These are phyloP conservation scores for Fusarium succisae DNA, from an alignment of 2,329 filamentous ascomycete genomes.

Conservation along the genomic window DNA sequence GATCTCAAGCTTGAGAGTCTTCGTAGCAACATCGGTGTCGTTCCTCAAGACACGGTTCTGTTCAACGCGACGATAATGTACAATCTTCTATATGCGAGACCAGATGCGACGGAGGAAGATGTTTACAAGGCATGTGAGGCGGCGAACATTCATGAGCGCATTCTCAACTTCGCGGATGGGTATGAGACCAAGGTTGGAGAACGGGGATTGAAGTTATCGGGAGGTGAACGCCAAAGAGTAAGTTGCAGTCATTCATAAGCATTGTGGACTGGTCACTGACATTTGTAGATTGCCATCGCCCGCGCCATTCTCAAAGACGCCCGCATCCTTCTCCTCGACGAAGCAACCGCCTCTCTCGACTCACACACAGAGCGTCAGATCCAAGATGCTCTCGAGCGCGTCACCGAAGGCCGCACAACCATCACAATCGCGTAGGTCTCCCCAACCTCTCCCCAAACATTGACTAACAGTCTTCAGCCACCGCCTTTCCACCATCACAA, in stretches of 20 bases:
- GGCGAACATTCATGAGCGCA: slow-evolving; percentile 65
- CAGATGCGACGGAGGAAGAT: slow-evolving; percentile 58
- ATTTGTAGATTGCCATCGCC: slow-evolving; percentile 61
- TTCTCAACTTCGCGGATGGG: slow-evolving; percentile 61
- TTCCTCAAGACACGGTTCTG: slow-evolving; percentile 56
- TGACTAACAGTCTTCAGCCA: slow-evolving; percentile 50
- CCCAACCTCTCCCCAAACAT: neutral
- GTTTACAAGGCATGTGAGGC: slow-evolving; percentile 61
- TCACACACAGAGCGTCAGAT: slow-evolving; percentile 68
- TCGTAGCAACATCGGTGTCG: slow-evolving; percentile 55
- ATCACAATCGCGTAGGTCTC: slow-evolving; percentile 59
- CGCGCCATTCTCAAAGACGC: slow-evolving; percentile 75
- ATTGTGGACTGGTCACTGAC: neutral
- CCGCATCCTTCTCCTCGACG: slow-evolving; percentile 75
- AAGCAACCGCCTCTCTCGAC: slow-evolving; percentile 76
- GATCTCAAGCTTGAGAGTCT: slow-evolving; percentile 53
- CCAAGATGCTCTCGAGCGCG: slow-evolving; percentile 60
- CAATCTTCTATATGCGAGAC: slow-evolving; percentile 63
- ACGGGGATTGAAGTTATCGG: slow-evolving; percentile 63
- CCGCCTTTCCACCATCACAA: slow-evolving; percentile 66
- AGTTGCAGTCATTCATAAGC: slow-evolving; percentile 15
- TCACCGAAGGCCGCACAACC: slow-evolving; percentile 60
- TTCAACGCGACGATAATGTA: slow-evolving; percentile 67
- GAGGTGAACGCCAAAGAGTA: slow-evolving; percentile 68
- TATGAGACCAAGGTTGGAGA: slow-evolving; percentile 64